Percentiles rank a stretch among this genome's conserved stretches.
Evolutionary conservation across 2,329 filamentous ascomycete genomes (phyloP).

Genomic region (Colletotrichum destructivum): DNA sequence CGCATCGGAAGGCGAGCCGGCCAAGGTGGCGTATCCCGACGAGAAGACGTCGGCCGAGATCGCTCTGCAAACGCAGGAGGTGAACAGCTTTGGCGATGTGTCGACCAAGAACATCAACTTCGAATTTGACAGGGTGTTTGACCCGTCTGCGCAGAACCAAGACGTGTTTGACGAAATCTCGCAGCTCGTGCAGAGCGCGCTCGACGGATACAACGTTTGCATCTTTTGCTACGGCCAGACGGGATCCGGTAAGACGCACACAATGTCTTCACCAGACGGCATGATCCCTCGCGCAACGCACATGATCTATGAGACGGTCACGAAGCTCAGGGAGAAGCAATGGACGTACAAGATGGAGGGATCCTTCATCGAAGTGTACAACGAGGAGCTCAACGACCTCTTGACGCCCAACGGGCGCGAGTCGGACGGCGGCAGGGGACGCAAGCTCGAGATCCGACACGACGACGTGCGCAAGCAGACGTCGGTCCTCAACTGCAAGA

Average conservation of each 20-base stretch:
- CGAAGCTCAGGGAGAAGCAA: constrained; percentile 87
- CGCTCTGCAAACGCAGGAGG: constrained; percentile 85
- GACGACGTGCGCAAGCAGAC: constrained; percentile 88
- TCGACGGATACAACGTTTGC: constrained; percentile 98
- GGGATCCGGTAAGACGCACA: constrained; percentile 95
- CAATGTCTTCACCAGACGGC: constrained; percentile 91
- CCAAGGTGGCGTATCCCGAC: constrained; percentile 85
- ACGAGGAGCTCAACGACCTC: constrained; percentile 95
- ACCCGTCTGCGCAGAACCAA: constrained; percentile 81
- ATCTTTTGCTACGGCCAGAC: constrained; percentile 99
- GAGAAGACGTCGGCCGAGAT: constrained; percentile 91
- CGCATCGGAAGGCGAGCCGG: constrained; percentile 73
- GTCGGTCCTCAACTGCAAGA: constrained; percentile 83
- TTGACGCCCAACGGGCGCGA: constrained; percentile 73
- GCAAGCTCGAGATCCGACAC: constrained; percentile 91
- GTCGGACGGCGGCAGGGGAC: constrained; percentile 75
- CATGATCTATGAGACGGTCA: constrained; percentile 93
- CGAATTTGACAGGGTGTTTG: constrained; percentile 94
- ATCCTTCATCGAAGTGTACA: constrained; percentile 97
- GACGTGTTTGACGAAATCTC: constrained; percentile 97
- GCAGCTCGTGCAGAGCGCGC: constrained; percentile 93
- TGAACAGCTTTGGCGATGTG: constrained; percentile 82
- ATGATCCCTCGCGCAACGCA: constrained; percentile 96
- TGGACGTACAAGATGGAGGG: constrained; percentile 97
- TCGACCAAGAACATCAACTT: constrained; percentile 87